Conservation (phyloP, 176 grass and related monocot genomes). For the Avena insularis region DNA sequence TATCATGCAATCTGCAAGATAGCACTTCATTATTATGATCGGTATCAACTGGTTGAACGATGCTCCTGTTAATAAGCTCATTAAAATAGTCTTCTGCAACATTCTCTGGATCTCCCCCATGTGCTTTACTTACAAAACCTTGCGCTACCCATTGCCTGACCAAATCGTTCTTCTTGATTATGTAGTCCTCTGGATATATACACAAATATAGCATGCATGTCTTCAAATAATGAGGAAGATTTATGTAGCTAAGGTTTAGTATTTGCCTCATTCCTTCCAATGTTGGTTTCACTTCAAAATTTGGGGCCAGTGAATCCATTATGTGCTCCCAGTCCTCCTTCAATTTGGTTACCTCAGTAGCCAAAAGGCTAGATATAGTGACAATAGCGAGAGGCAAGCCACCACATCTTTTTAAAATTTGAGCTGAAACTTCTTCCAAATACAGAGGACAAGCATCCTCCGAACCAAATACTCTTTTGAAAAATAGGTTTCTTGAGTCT, state of each 20-base stretch:
- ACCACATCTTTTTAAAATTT: neutral
- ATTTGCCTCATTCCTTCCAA: constrained; percentile 13
- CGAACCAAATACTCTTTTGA: neutral
- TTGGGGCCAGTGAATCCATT: neutral
- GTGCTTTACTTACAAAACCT: neutral
- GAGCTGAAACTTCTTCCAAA: neutral
- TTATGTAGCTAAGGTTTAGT: constrained; percentile 1
- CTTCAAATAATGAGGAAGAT: constrained; percentile 19
- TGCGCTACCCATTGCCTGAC: constrained; percentile 10
- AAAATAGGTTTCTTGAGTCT: constrained; percentile 9
- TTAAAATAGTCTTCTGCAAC: neutral
- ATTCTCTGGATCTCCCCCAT: neutral
- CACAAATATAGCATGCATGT: constrained; percentile 25
- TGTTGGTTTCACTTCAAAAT: neutral
- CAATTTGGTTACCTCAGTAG: neutral
- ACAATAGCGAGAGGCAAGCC: constrained; percentile 11
- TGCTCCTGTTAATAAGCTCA: neutral
- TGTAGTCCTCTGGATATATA: constrained; percentile 23
- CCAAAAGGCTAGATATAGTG: constrained; percentile 18
- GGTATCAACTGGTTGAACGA: constrained; percentile 1
- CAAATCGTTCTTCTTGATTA: neutral
- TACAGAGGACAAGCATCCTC: neutral
- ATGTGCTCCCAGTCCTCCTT: neutral
- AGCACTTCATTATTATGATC: neutral
- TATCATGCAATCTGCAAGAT: neutral